Evolutionary conservation across 2,329 filamentous ascomycete genomes (phyloP).

Genomic region (Talaromyces rugulosus): DNA sequence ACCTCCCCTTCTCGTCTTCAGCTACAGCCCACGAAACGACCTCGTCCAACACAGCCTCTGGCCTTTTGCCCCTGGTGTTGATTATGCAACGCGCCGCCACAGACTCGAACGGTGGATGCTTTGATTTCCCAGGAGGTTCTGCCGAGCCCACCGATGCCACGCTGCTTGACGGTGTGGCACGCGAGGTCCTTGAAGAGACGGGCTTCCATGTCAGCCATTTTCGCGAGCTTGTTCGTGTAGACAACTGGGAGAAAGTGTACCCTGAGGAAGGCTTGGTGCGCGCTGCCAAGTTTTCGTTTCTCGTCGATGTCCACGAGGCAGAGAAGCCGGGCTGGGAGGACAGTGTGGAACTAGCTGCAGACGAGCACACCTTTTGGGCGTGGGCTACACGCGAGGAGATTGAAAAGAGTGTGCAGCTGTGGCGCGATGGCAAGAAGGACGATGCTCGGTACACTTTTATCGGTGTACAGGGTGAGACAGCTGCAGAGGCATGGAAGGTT

Average conservation of each 20-base stretch:
- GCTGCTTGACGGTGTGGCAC: conserved; percentile 45
- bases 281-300: conserved; percentile 32
- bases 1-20: conserved; percentile 4
- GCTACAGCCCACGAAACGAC: neutral
- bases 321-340: conserved; percentile 15
- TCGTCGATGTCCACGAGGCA: conserved; percentile 31
- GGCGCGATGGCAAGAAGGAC: neutral
- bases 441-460: conserved; percentile 19
- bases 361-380: conserved; percentile 32
- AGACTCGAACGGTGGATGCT: conserved; percentile 38
- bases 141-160: conserved; percentile 44
- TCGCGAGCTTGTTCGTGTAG: conserved; percentile 36
- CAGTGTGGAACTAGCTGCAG: conserved; percentile 25
- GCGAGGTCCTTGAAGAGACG: conserved; percentile 51
- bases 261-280: conserved; percentile 11
- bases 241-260: conserved; percentile 22
- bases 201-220: conserved; percentile 44
- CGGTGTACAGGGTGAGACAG: conserved; percentile 20
- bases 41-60: neutral
- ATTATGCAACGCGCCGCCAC: conserved; percentile 41
- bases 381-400: conserved; percentile 38
- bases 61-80: conserved; percentile 32
- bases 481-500: conserved; percentile 6
- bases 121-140: conserved; percentile 52
- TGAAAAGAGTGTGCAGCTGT: conserved; percentile 13